Evolutionary conservation across 108 stramenopile genomes (phyloP).

Genomic region (Mediolabrus comicus): DNA sequence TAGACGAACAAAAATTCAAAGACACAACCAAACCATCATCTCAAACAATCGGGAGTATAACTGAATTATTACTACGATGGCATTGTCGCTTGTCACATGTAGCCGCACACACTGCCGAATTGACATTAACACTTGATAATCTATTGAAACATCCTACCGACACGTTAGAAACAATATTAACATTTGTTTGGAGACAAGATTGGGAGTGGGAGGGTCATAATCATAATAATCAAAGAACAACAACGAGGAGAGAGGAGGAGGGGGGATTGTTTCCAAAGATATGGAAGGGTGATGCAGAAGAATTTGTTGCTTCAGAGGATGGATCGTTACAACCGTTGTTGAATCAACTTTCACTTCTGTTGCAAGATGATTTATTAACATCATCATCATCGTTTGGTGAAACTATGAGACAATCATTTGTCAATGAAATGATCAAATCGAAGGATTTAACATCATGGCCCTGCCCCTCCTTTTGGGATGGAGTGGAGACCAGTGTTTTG

Average conservation of each 20-base stretch:
- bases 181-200: conserved; percentile 33
- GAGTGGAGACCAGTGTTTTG: conserved; percentile 43
- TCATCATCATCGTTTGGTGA: background rate
- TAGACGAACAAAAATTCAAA: background rate
- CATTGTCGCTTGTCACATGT: conserved; percentile 86
- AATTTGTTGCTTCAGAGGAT: background rate
- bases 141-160: conserved; percentile 31
- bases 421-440: conserved; percentile 56
- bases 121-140: conserved; percentile 53
- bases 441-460: conserved; percentile 72
- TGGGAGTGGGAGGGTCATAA: conserved; percentile 33
- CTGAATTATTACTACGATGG: conserved; percentile 77
- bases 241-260: conserved; percentile 12
- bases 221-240: conserved; percentile 3
- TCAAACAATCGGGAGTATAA: conserved; percentile 44
- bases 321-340: background rate
- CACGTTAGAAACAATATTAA: conserved; percentile 33
- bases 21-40: conserved; percentile 6
- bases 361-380: conserved; percentile 5
- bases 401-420: conserved; percentile 49
- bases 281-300: conserved; percentile 7
- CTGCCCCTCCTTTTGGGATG: conserved; percentile 77
- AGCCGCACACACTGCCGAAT: conserved; percentile 84
- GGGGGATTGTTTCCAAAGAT: background rate
- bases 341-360: conserved; percentile 2